Conservation (phyloP, 139 green algal genomes). For the Mychonastes homosphaera region DNA sequence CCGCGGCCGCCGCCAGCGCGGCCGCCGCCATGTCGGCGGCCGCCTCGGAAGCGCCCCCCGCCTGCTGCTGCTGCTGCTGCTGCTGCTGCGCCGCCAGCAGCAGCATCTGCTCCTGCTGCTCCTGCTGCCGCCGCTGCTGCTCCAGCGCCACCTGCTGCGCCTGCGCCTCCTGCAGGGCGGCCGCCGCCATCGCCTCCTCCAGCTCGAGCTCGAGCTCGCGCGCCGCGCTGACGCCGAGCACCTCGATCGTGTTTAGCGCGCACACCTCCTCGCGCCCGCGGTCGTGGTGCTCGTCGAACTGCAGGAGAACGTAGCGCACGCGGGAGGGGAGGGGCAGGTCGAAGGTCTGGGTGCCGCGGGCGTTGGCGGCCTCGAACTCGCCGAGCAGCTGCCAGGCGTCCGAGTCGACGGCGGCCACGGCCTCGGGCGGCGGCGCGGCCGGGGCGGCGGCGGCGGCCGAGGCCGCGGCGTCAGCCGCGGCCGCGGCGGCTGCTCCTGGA, state of each 20-base stretch:
- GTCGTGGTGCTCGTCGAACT: constrained; percentile 62
- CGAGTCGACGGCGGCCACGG: constrained; percentile 27
- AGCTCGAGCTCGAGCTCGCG: constrained; percentile 69
- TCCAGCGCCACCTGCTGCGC: neutral
- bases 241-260: constrained; percentile 71
- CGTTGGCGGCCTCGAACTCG: constrained; percentile 59
- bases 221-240: constrained; percentile 59
- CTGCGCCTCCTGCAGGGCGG: neutral
- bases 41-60: too few species aligned
- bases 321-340: constrained; percentile 19
- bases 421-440: too few species aligned
- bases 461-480: too few species aligned
- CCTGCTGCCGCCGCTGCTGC: neutral
- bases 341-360: constrained; percentile 63
- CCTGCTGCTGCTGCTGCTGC: constrained; percentile 9
- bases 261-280: constrained; percentile 71
- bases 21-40: too few species aligned
- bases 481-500: too few species aligned
- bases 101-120: constrained; percentile 2
- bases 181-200: constrained; percentile 3
- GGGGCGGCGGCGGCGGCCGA: too few species aligned
- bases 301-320: constrained; percentile 63
- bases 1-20: too few species aligned
- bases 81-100: neutral
- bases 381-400: constrained; percentile 59